A percentile compares a stretch with the other conserved stretches of the same genome.
Conservation (phyloP, 1,284 basidiomycete genomes). For the Mycocalia duriaeana region DNA sequence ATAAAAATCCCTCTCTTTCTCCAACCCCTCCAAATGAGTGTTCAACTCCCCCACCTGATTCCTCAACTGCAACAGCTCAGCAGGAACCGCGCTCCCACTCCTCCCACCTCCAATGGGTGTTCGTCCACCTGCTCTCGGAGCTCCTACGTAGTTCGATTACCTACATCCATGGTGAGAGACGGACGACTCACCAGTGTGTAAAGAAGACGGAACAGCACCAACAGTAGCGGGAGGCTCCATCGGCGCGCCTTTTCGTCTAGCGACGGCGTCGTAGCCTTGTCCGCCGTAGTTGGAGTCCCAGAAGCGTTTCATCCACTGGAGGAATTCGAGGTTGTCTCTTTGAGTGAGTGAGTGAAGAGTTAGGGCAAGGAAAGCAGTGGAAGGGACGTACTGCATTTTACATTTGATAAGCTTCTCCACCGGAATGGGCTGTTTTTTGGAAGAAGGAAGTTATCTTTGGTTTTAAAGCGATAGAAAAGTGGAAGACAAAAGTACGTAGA, state of each 20-base stretch:
- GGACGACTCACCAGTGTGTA: too few relatives aligned
- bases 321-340: conserved; percentile 96
- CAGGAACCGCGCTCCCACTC: conserved; percentile 54
- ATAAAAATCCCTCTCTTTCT: conserved; percentile 97
- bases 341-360: conserved; percentile 5
- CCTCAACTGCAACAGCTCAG: conserved; percentile 64
- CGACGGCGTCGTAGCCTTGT: conserved; percentile 85
- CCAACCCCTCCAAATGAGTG: conserved; percentile 78
- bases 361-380: conserved; percentile 1
- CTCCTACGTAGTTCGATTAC: conserved; percentile 27
- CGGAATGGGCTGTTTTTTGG: conserved; percentile 73
- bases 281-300: conserved; percentile 94
- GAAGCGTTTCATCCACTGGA: conserved; percentile 95
- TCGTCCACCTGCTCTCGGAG: conserved; percentile 50
- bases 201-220: too few relatives aligned
- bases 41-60: conserved; percentile 82
- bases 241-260: conserved; percentile 71
- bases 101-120: conserved; percentile 69
- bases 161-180: conserved; percentile 38
- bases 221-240: conserved; percentile 75
- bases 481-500: neutral
- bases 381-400: conserved; percentile 88
- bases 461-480: neutral
- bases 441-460: neutral
- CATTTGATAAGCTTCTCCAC: conserved; percentile 93